Conservation (phyloP, 257 asterid genomes). For the Marsdenia floribunda region DNA sequence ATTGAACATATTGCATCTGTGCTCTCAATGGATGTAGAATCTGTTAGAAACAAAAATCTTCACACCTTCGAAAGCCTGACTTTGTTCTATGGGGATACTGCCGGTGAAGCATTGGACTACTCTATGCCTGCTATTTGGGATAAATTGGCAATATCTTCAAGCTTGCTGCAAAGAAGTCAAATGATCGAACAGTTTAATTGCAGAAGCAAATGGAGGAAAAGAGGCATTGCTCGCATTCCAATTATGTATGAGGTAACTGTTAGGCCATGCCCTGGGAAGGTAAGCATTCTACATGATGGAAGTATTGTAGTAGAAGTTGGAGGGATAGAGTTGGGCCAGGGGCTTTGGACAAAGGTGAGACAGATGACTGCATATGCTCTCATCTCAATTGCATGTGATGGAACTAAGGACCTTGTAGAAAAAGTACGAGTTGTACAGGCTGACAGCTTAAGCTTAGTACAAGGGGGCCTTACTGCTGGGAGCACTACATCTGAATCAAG, state of each 20-base stretch:
- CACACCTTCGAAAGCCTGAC: constrained; percentile 51
- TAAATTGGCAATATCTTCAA: constrained; percentile 41
- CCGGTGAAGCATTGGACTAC: constrained; percentile 39
- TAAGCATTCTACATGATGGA: constrained; percentile 66
- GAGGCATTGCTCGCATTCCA: constrained; percentile 71
- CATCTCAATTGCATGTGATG: constrained; percentile 41
- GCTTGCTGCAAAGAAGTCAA: constrained; percentile 28
- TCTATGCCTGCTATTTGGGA: constrained; percentile 56
- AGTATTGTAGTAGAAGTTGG: constrained; percentile 71
- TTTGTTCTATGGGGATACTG: constrained; percentile 33
- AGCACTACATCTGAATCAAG: constrained; percentile 84
- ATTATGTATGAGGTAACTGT: constrained; percentile 29
- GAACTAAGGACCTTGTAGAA: constrained; percentile 41
- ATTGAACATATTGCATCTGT: constrained; percentile 54
- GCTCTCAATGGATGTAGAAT: constrained; percentile 47
- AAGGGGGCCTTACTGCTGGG: constrained; percentile 63
- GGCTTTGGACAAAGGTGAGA: constrained; percentile 73
- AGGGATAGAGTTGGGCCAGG: constrained; percentile 78
- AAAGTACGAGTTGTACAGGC: constrained; percentile 64
- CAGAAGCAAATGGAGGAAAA: constrained; percentile 41
- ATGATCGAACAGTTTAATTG: constrained; percentile 37
- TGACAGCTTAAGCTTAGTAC: constrained; percentile 63
- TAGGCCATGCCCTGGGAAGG: constrained; percentile 55
- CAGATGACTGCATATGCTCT: constrained; percentile 62
- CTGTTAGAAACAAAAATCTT: constrained; percentile 36